phyloP scores from a whole-genome alignment of 2,329 filamentous ascomycete species.

The Thermoascus crustaceus region DNA sequence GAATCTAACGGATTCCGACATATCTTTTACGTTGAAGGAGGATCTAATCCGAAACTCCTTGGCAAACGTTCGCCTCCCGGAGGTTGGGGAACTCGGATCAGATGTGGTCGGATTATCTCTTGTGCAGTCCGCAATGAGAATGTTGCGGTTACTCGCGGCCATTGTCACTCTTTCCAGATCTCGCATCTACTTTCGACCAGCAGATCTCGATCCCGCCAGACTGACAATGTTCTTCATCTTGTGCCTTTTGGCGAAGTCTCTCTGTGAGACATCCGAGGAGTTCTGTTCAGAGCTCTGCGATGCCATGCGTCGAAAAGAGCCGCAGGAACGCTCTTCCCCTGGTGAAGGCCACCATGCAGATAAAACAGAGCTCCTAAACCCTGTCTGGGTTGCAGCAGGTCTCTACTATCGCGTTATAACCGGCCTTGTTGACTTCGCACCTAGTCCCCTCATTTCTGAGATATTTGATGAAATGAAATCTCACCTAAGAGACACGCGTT shows the following conservation, averaged over 20 bases:
- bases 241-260: conserved; percentile 7
- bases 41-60: conserved; percentile 6
- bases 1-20: conserved; percentile 3
- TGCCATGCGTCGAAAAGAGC: conserved; percentile 7
- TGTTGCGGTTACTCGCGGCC: conserved; percentile 12
- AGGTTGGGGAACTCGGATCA: conserved; percentile 5
- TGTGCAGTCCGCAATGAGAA: conserved; percentile 7
- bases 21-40: conserved; percentile 1
- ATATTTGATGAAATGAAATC: conserved; percentile 6
- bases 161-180: conserved; percentile 10
- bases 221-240: conserved; percentile 13
- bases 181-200: conserved; percentile 6
- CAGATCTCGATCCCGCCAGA: conserved; percentile 6
- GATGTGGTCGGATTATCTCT: conserved; percentile 4
- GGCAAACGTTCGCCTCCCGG: conserved; percentile 4
- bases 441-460: conserved; percentile 2
- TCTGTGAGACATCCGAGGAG: conserved; percentile 13
- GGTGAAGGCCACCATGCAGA: neutral
- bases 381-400: conserved; percentile 12
- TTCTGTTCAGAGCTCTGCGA: conserved; percentile 10
- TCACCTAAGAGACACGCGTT: conserved; percentile 1
- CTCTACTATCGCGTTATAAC: conserved; percentile 12
- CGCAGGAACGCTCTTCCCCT: neutral
- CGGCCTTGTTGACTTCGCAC: conserved; percentile 6
- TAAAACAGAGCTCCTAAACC: conserved; percentile 3